phyloP scores from a whole-genome alignment of 2,329 filamentous ascomycete genomes.

The Thelonectria blattea region DNA sequence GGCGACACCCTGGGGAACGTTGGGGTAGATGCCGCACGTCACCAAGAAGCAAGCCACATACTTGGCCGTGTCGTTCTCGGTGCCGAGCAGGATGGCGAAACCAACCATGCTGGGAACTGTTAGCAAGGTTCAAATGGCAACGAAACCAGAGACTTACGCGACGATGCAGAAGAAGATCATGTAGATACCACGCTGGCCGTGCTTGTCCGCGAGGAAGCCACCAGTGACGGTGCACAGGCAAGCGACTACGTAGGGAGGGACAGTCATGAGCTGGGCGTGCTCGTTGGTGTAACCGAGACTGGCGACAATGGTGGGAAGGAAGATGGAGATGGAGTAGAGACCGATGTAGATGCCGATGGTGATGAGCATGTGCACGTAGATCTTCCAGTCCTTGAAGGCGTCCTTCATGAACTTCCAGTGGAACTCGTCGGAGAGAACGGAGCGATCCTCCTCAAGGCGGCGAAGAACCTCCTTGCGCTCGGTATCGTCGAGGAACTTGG shows the following conservation, averaged over 20 bases:
- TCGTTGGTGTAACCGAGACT: constrained; percentile 46
- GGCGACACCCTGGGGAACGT: constrained; percentile 61
- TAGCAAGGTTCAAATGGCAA: constrained; percentile 11
- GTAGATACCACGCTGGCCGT: constrained; percentile 46
- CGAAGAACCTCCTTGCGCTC: constrained; percentile 52
- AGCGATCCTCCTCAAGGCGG: constrained; percentile 51
- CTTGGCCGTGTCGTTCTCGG: constrained; percentile 48
- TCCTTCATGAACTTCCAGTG: constrained; percentile 60
- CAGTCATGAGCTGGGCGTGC: constrained; percentile 46
- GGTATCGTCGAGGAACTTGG: constrained; percentile 53
- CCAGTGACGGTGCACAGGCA: constrained; percentile 45
- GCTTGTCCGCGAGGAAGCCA: constrained; percentile 52
- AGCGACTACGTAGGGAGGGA: constrained; percentile 47
- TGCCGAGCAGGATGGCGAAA: constrained; percentile 42
- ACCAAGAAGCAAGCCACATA: constrained; percentile 56
- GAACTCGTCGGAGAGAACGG: constrained; percentile 61
- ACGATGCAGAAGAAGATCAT: constrained; percentile 46
- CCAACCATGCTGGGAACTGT: constrained; percentile 40
- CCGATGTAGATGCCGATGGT: constrained; percentile 62
- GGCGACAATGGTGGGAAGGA: constrained; percentile 47
- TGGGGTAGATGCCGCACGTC: constrained; percentile 53
- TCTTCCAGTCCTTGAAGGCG: constrained; percentile 65
- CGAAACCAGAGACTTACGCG: constrained; percentile 37
- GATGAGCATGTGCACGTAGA: constrained; percentile 62
- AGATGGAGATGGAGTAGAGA: constrained; percentile 47